A percentile compares a stretch with the other conserved stretches of the same genome.
phyloP scores from a whole-genome alignment of 2,329 filamentous ascomycete genomes.

The Apiospora saccharicola region DNA sequence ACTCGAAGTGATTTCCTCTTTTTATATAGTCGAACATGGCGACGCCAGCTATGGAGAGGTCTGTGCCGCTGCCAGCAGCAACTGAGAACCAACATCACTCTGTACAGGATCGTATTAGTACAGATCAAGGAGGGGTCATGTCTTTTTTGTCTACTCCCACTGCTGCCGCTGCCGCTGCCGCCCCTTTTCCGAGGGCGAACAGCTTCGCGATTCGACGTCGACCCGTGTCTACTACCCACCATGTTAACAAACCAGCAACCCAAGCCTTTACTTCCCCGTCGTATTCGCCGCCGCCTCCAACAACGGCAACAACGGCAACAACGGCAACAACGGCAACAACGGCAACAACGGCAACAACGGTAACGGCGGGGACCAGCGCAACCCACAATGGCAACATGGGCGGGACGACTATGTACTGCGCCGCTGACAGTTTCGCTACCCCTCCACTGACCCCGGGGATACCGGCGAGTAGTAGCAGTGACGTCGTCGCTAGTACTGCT shows the following conservation, averaged over 20 bases:
- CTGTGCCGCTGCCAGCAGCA: neutral
- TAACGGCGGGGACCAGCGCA: no score
- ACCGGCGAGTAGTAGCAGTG: neutral
- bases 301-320: neutral
- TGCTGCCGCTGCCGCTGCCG: neutral
- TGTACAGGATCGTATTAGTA: neutral
- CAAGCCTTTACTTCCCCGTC: neutral
- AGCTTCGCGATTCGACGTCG: constrained; percentile 14
- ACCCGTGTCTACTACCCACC: neutral
- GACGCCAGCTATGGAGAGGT: neutral
- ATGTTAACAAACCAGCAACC: neutral
- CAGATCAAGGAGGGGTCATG: neutral
- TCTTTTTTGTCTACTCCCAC: neutral
- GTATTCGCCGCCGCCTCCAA: neutral
- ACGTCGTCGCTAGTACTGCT: neutral
- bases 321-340: neutral
- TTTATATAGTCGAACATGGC: neutral
- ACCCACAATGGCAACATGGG: neutral
- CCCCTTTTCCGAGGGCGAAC: neutral
- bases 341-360: neutral
- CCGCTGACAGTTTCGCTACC: neutral
- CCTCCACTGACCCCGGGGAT: neutral
- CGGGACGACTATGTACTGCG: no score
- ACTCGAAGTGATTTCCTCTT: neutral
- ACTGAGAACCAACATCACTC: neutral